Base-by-base conservation (phyloP, 169 alveolate species). In the Eimeria praecox region DNA sequence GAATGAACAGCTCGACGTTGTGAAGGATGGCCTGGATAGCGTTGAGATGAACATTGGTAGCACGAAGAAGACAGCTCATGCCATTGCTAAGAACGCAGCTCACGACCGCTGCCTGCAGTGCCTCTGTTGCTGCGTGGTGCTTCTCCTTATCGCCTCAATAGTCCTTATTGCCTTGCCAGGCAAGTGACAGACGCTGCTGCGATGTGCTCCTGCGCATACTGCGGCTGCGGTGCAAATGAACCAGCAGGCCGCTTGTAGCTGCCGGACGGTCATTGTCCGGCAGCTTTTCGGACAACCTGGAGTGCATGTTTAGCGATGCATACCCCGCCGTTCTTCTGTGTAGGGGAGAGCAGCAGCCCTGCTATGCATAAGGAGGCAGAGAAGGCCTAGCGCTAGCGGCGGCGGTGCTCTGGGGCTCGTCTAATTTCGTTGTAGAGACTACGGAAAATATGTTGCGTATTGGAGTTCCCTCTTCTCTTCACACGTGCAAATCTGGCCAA, bases 101-200 rank as follows among this genome's bases (percentile, higher is more conserved):
- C 59, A 91, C 35, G 96, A 95, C 75, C 83, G 95, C 42, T 95
- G 93, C 64, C 64, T 64, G 62, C 96, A 95, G 93, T 69, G 94
- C 33, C 89, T 95, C 52, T 95, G 96, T 64, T 85, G 93, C 66
- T 75, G 85, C 89, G 86, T 95, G 33, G 35, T 59, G 24, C 75
- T 95, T 22, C 69, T 88, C 35, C 89, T 95, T 22, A 77, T 95
- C 78, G 87, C 92, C 66, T 66, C 94, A 42, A 59, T 95, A 38
- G 94, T 94, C 42, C 96, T 94, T 62, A 80, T 85, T 49, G 80
- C 88, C 62, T 54, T 86, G 35, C 95, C 95, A 22, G 92, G 92
- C n/a, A 85, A 42, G 30, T 85, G 92, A 85, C 56, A 66, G 35
- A 8, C 56, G 56, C 30, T 0, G 30, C 33, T 75, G 85, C 52